Evolutionary conservation across 2,329 filamentous ascomycete species (phyloP).

Genomic region (Diplodia corticola): DNA sequence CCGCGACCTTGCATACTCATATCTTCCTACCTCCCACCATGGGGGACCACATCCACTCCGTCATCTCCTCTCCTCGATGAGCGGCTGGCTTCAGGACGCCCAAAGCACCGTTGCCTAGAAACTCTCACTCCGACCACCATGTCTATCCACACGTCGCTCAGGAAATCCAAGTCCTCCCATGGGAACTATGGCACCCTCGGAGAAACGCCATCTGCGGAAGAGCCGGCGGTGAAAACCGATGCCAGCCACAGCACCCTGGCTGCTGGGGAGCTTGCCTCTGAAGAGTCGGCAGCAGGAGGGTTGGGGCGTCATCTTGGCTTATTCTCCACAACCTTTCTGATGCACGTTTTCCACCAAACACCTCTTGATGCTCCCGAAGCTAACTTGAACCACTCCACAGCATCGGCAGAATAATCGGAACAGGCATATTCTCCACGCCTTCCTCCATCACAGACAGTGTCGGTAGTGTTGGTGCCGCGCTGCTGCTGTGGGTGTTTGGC

Average conservation of each 20-base stretch:
- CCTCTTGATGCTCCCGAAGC: not conserved
- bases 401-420: slow-evolving; percentile 61
- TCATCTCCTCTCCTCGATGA: not conserved
- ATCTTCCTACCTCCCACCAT: not conserved
- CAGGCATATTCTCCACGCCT: slow-evolving; percentile 71
- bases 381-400: not conserved
- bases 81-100: not conserved
- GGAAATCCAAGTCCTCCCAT: not conserved
- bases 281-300: slow-evolving; percentile 13
- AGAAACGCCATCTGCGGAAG: not conserved
- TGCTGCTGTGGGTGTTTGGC: slow-evolving; percentile 64
- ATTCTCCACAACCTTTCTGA: slow-evolving; percentile 21
- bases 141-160: not conserved
- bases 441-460: slow-evolving; percentile 66
- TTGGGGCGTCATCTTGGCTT: slow-evolving; percentile 19
- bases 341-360: not conserved
- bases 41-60: too few species aligned
- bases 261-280: slow-evolving; percentile 11
- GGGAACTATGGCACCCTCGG: not conserved
- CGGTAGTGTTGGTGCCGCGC: slow-evolving; percentile 64
- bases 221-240: not conserved
- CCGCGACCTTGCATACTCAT: not conserved
- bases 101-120: not conserved
- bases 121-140: not conserved
- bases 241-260: not conserved